These are phyloP conservation scores for Trichocladium uniseriatum DNA, from an alignment of 495 filamentous ascomycete species.

Conservation along the genomic window DNA sequence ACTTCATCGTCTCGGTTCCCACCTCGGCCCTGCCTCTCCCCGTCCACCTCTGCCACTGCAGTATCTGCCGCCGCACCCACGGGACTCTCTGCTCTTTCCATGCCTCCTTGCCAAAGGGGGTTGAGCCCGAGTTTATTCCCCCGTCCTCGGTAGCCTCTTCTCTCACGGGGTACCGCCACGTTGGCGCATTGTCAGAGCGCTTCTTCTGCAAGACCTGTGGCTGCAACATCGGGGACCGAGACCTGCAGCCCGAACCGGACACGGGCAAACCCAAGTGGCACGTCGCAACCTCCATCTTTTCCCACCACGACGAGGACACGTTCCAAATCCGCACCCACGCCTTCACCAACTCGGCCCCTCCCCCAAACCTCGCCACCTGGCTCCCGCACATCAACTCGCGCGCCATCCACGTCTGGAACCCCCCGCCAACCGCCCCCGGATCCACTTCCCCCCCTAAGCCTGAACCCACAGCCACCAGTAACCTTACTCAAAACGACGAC, in stretches of 20 bases:
- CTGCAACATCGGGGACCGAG: slow-evolving; percentile 45
- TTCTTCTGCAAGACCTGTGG: slow-evolving; percentile 63
- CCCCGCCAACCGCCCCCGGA: slow-evolving; percentile 5
- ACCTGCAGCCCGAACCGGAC: slow-evolving; percentile 30
- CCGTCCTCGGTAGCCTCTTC: slow-evolving; percentile 29
- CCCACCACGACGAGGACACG: slow-evolving; percentile 19
- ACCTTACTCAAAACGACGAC: too few relatives aligned
- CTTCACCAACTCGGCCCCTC: slow-evolving; percentile 25
- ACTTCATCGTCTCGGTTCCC: slow-evolving; percentile 27
- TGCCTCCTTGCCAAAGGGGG: slow-evolving; percentile 28
- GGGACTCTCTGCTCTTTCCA: slow-evolving; percentile 50
- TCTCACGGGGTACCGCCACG: slow-evolving; percentile 44
- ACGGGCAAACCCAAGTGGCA: slow-evolving; percentile 22
- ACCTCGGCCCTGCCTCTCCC: slow-evolving; percentile 27
- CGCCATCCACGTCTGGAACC: slow-evolving; percentile 20
- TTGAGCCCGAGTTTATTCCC: slow-evolving; percentile 24
- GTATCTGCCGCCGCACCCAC: slow-evolving; percentile 48
- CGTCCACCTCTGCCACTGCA: slow-evolving; percentile 56
- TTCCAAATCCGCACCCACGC: slow-evolving; percentile 35
- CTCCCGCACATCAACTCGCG: slow-evolving; percentile 32
- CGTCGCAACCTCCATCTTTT: slow-evolving; percentile 25
- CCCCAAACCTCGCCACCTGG: slow-evolving; percentile 34
- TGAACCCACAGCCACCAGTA: too few relatives aligned
- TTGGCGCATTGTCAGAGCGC: slow-evolving; percentile 38
- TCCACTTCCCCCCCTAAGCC: background rate